Evolutionary conservation across 2,329 filamentous ascomycete species (phyloP).

Genomic region (Chrysoporthe cubensis): DNA sequence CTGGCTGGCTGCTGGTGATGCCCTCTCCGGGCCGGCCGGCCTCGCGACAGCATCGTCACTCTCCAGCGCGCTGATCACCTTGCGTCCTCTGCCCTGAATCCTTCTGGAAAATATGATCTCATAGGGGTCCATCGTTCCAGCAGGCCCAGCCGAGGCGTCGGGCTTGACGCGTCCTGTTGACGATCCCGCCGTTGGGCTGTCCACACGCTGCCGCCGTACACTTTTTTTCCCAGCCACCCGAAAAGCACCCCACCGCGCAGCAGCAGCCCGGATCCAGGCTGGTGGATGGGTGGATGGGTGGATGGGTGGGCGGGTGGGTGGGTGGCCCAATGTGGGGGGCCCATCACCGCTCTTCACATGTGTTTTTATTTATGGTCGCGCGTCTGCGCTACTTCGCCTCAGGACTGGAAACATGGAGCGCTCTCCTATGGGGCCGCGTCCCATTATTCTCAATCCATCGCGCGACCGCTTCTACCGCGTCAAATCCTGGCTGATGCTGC

Average conservation of each 20-base stretch:
- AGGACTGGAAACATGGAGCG: neutral
- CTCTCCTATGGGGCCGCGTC: neutral
- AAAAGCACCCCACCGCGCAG: conserved; percentile 1
- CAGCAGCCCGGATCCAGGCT: neutral
- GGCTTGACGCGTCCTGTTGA: neutral
- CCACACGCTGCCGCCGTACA: neutral
- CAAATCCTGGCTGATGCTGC: conserved; percentile 10
- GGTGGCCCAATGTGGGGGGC: neutral
- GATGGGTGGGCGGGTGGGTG: neutral
- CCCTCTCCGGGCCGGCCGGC: no score
- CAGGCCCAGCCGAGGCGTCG: neutral
- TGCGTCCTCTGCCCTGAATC: no score
- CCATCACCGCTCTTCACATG: conserved; percentile 6
- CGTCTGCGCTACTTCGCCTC: neutral
- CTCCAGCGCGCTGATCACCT: no score
- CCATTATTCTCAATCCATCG: neutral
- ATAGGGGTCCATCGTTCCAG: neutral
- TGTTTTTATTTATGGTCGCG: neutral
- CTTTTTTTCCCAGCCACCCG: conserved; percentile 6
- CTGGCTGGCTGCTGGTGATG: neutral
- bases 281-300: neutral
- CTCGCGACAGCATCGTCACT: no score
- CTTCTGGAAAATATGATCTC: neutral
- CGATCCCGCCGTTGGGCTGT: neutral
- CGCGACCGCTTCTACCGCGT: conserved; percentile 9